Evolutionary conservation across 1,139 yeast genomes (phyloP).

Genomic region (Candida sp.): DNA sequence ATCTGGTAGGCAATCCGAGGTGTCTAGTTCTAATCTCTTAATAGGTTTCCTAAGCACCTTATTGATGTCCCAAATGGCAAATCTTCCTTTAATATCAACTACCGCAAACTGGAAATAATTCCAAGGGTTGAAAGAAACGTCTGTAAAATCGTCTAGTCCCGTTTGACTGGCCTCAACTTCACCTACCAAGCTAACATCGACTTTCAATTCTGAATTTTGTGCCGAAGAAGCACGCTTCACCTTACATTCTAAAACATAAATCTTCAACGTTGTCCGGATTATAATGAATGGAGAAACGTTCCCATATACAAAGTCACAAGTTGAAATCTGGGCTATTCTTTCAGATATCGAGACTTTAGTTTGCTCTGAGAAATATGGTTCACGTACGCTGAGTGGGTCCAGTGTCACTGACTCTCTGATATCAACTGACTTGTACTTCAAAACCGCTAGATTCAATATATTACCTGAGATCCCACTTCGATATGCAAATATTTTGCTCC

Average conservation of each 20-base stretch:
- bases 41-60: conserved; percentile 4
- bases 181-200: conserved; percentile 18
- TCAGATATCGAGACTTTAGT: conserved; percentile 24
- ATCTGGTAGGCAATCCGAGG: conserved; percentile 10
- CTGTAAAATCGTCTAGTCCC: conserved; percentile 37
- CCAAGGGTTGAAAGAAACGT: conserved; percentile 42
- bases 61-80: conserved; percentile 36
- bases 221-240: conserved; percentile 1
- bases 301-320: conserved; percentile 14
- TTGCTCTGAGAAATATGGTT: conserved; percentile 15
- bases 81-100: conserved; percentile 52
- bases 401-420: not conserved
- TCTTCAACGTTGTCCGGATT: conserved; percentile 22
- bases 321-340: conserved; percentile 38
- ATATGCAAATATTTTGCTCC: conserved; percentile 24
- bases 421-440: conserved; percentile 6
- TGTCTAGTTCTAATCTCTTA: conserved; percentile 3
- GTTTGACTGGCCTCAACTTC: conserved; percentile 18
- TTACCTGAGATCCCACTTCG: conserved; percentile 30
- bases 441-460: conserved; percentile 22
- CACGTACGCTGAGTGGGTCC: conserved; percentile 7
- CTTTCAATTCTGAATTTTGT: conserved; percentile 3
- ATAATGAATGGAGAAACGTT: conserved; percentile 18
- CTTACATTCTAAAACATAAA: conserved; percentile 22
- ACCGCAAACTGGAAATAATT: conserved; percentile 34